Conservation (phyloP, 1,139 yeast species). For the Geotrichum siamense region DNA sequence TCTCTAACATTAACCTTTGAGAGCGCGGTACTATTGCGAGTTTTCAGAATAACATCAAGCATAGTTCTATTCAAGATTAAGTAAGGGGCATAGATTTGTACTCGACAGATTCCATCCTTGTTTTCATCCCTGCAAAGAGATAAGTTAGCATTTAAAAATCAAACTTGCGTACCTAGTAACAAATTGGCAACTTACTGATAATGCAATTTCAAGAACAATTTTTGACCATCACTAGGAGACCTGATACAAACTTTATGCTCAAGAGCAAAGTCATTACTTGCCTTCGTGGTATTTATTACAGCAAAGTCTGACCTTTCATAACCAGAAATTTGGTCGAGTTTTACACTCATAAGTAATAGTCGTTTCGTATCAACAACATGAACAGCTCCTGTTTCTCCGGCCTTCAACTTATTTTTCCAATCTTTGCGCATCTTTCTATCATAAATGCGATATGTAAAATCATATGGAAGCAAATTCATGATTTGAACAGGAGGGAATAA, state of each 20-base stretch:
- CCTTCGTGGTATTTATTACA: conserved; percentile 51
- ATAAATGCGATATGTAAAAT: conserved; percentile 63
- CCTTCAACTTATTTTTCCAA: conserved; percentile 54
- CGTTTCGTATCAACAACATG: conserved; percentile 75
- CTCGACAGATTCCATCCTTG: conserved; percentile 23
- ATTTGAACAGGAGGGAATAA: conserved; percentile 82
- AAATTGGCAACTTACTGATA: conserved; percentile 42
- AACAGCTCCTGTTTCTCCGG: conserved; percentile 62
- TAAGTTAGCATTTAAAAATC: conserved; percentile 31
- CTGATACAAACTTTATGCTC: conserved; percentile 40
- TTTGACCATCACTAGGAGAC: conserved; percentile 51
- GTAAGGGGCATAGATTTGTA: conserved; percentile 75
- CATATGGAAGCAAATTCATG: conserved; percentile 78
- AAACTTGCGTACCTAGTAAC: neutral
- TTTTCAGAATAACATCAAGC: conserved; percentile 51
- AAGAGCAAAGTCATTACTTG: conserved; percentile 46
- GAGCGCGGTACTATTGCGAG: conserved; percentile 26
- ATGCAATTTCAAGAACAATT: conserved; percentile 53
- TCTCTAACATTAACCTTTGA: conserved; percentile 4
- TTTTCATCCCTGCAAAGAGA: conserved; percentile 34
- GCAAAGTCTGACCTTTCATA: conserved; percentile 73
- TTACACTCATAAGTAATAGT: conserved; percentile 62
- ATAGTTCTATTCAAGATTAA: conserved; percentile 75
- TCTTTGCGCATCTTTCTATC: conserved; percentile 66
- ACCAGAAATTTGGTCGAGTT: conserved; percentile 54